Base-by-base conservation (phyloP, 768 basidiomycete genomes). In the Podaxis carcinomalis region DNA sequence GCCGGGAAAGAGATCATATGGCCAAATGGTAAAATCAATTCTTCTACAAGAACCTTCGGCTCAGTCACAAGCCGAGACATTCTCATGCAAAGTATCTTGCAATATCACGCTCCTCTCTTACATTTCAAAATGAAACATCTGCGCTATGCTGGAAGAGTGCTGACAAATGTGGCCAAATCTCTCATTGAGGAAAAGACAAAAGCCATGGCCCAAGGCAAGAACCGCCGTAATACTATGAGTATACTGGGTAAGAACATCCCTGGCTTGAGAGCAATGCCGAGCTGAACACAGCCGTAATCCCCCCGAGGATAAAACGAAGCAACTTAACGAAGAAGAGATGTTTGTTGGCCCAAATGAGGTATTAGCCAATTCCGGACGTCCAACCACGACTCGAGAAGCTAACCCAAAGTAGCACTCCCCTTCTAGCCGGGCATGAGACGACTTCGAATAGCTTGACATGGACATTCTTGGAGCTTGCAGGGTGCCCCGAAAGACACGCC, bases 381-480 rank as follows among this genome's bases (percentile, higher is more conserved):
- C 76, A 7, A 73, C 68, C 50, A 63, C 0, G 65, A 74, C 3
- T 66, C 74, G 5, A 80, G 80, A 66, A 67, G 65, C 4, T 53
- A 71, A 84, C n/a, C 73, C 21, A 25, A 50, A 51, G 72, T 59
- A 81, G 79, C 16, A 80, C 78, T 23, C 77, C 82, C 10, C 65
- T 81, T 10, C 64, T 83, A 10, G 80, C 80, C 42, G 80, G 79
- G 1, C 82, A 89, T 68, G 88, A 87, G 68, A 88, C 87, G 3
- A 85, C 82, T 53, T 80, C 87, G 3, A 83, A 78, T 39, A 77
- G 80, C 1, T 56, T 87, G 32, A 77, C 78, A 57, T 92, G 87
- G 86, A 77, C 82, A 5, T 71, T 92, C 6, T 75, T 86, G 57
- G 84, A 87, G 64, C 77, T 93, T 3, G 80, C 86, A 2, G 79